These are phyloP conservation scores for Penicillium decumbens DNA, from an alignment of 2,329 filamentous ascomycete species.

Conservation along the genomic window DNA sequence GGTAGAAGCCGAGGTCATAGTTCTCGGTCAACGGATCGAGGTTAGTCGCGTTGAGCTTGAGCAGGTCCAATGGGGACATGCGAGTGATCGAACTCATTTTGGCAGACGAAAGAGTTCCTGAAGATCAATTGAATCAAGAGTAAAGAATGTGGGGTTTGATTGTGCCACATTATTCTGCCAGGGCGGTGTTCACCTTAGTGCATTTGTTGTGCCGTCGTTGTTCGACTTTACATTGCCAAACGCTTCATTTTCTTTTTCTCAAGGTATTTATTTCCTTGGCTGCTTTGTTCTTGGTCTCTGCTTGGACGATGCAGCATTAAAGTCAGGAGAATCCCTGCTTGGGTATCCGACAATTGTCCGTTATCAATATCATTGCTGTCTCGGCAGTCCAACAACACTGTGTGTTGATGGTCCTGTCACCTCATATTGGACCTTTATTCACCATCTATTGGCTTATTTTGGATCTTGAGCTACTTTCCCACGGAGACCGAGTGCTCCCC, in stretches of 20 bases:
- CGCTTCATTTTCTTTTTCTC: background rate
- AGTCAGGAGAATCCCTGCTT: background rate
- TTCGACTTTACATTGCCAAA: background rate
- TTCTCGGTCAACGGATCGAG: constrained; percentile 97
- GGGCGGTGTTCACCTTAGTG: constrained; percentile 7
- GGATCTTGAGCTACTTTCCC: background rate
- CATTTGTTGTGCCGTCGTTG: background rate
- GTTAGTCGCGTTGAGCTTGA: constrained; percentile 90
- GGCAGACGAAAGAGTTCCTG: background rate
- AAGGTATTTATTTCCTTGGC: background rate
- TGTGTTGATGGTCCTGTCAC: constrained; percentile 6
- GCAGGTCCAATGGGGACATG: constrained; percentile 77
- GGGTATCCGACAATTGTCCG: constrained; percentile 1
- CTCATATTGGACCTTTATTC: constrained; percentile 3
- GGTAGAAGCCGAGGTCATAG: constrained; percentile 91
- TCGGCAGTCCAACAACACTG: constrained; percentile 6
- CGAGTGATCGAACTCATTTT: constrained; percentile 78
- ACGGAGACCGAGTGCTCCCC: constrained; percentile 3
- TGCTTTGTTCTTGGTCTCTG: background rate
- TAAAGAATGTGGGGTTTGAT: constrained; percentile 21
- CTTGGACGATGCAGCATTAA: constrained; percentile 4
- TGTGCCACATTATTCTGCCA: constrained; percentile 18
- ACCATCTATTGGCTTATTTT: background rate
- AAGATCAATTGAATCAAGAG: background rate
- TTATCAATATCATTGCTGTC: background rate